Percentiles rank a stretch among this genome's conserved stretches.
phyloP scores from a whole-genome alignment of 2,329 filamentous ascomycete species.

The Leptographium wingfieldii region DNA sequence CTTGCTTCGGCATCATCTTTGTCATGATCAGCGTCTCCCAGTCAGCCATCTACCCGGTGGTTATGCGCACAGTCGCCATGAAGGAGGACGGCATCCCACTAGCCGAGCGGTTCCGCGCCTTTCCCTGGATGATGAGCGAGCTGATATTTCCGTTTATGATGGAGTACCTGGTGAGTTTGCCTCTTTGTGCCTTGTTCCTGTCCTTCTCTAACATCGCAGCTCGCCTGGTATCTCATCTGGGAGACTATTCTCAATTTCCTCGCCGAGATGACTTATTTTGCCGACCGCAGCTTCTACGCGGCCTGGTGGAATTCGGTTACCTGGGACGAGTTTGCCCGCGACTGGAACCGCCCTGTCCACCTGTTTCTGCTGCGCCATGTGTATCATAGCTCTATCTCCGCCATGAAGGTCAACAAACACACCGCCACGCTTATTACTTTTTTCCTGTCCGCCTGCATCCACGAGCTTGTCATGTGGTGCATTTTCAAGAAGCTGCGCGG shows the following conservation, averaged over 20 bases:
- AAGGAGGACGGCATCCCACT: slow-evolving; percentile 53
- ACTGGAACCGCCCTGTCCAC: slow-evolving; percentile 70
- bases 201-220: slow-evolving; percentile 17
- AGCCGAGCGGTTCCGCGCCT: slow-evolving; percentile 47
- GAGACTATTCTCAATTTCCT: slow-evolving; percentile 61
- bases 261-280: slow-evolving; percentile 64
- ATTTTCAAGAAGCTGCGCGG: slow-evolving; percentile 67
- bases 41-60: slow-evolving; percentile 64
- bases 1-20: slow-evolving; percentile 59
- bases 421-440: slow-evolving; percentile 67
- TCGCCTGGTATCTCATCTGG: slow-evolving; percentile 76
- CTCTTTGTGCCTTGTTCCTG: background rate
- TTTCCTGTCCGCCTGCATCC: slow-evolving; percentile 55
- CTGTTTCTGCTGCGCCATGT: slow-evolving; percentile 68
- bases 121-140: slow-evolving; percentile 64
- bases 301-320: slow-evolving; percentile 51
- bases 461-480: slow-evolving; percentile 71
- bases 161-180: slow-evolving; percentile 47
- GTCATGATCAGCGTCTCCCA: slow-evolving; percentile 72
- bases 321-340: slow-evolving; percentile 67
- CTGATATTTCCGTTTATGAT: slow-evolving; percentile 69
- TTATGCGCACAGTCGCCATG: slow-evolving; percentile 53
- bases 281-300: slow-evolving; percentile 60
- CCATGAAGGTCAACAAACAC: slow-evolving; percentile 55
- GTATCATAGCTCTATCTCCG: slow-evolving; percentile 65